Percentiles rank a stretch among this genome's conserved stretches.
These are phyloP conservation scores for Fonsecaea erecta DNA, from an alignment of 2,329 filamentous ascomycete genomes.

Conservation along the genomic window DNA sequence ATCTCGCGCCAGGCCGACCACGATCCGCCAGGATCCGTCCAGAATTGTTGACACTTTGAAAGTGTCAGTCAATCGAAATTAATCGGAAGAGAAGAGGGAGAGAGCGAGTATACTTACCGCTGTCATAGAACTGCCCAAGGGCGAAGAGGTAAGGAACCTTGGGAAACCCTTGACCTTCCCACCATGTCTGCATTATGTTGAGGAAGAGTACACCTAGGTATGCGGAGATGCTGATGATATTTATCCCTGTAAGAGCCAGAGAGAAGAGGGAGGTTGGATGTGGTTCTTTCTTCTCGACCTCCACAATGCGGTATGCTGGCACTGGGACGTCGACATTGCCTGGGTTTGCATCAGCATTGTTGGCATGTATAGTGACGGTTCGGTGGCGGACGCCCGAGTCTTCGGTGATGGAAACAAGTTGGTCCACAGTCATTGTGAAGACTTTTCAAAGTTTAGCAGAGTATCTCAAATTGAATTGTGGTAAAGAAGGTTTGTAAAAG, in stretches of 20 bases:
- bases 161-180: neutral
- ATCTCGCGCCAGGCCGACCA: constrained; percentile 53
- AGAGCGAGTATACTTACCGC: constrained; percentile 19
- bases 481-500: neutral
- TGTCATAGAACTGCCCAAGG: constrained; percentile 20
- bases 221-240: constrained; percentile 5
- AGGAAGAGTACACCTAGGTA: constrained; percentile 15
- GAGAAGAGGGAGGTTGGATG: constrained; percentile 4
- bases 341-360: neutral
- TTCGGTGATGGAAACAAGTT: neutral
- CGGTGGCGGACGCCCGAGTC: neutral
- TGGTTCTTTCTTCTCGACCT: constrained; percentile 16
- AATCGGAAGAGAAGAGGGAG: no score
- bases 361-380: neutral
- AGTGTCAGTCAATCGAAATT: constrained; percentile 1
- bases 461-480: neutral
- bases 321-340: neutral
- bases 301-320: constrained; percentile 18
- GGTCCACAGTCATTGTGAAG: neutral
- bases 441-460: neutral
- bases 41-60: constrained; percentile 19
- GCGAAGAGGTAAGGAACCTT: constrained; percentile 17
- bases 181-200: constrained; percentile 9
- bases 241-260: constrained; percentile 1
- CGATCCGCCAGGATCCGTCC: constrained; percentile 22